A percentile compares a stretch with the other conserved stretches of the same genome.
Evolutionary conservation across 1,284 basidiomycete species (phyloP).

Genomic region (Ganoderma lingzhi): DNA sequence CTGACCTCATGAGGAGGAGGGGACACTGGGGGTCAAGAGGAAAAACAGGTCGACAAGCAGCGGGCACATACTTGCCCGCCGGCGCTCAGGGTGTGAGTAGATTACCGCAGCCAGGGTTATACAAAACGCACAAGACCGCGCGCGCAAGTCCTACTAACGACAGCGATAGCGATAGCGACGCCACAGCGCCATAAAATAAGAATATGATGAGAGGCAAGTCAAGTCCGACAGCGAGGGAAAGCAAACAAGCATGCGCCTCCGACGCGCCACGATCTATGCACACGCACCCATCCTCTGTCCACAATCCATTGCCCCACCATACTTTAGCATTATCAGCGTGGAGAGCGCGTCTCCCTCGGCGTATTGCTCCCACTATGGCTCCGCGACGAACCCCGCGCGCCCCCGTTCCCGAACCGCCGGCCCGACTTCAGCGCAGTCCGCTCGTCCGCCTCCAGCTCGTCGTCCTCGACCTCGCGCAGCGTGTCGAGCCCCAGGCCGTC

Average conservation of each 20-base stretch:
- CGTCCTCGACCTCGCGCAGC: constrained; percentile 44
- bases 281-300: constrained; percentile 1
- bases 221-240: constrained; percentile 7
- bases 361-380: constrained; percentile 39
- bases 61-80: not conserved
- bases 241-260: not conserved
- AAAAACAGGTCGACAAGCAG: not conserved
- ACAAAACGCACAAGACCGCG: constrained; percentile 1
- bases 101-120: not conserved
- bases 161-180: not conserved
- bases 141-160: not conserved
- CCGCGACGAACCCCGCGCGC: constrained; percentile 17
- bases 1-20: not conserved
- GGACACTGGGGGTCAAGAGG: not conserved
- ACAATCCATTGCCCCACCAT: not conserved
- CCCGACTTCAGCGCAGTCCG: constrained; percentile 45
- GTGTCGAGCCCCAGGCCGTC: constrained; percentile 42
- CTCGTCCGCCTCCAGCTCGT: constrained; percentile 46
- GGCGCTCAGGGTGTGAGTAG: not conserved
- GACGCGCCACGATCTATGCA: not conserved
- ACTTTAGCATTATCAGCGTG: not conserved
- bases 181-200: not conserved
- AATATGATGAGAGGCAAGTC: constrained; percentile 2
- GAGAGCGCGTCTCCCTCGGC: constrained; percentile 33
- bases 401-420: constrained; percentile 20